Conservation (phyloP, 1,139 yeast species). For the Blastobotrys aristatus region DNA sequence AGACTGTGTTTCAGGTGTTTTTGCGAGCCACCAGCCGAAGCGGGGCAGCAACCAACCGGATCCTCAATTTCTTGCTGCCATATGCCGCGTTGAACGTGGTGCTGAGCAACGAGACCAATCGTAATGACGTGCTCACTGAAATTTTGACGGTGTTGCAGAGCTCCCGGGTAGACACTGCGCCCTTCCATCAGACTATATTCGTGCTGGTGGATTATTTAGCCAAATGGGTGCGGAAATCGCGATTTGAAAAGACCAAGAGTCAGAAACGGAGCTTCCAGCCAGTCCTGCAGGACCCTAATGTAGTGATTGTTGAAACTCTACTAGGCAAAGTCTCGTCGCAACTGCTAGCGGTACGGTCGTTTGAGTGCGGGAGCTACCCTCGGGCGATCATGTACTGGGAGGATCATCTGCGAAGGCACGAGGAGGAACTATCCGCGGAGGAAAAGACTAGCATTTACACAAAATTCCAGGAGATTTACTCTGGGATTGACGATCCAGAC, state of each 20-base stretch:
- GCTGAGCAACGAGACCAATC: conserved; percentile 43
- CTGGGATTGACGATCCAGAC: conserved; percentile 84
- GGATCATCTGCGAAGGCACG: conserved; percentile 53
- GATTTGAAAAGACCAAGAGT: conserved; percentile 11
- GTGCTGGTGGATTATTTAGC: conserved; percentile 77
- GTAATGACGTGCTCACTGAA: conserved; percentile 50
- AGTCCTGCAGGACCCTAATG: conserved; percentile 15
- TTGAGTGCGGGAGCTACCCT: conserved; percentile 82
- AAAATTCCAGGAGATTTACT: conserved; percentile 67
- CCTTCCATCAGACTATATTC: conserved; percentile 69
- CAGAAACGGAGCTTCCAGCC: neutral
- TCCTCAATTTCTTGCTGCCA: conserved; percentile 73
- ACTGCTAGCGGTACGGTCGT: conserved; percentile 69
- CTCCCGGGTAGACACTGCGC: conserved; percentile 43
- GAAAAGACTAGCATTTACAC: conserved; percentile 35
- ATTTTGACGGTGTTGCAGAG: conserved; percentile 53
- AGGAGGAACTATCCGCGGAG: conserved; percentile 24
- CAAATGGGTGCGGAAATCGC: conserved; percentile 57
- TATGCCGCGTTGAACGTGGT: conserved; percentile 69
- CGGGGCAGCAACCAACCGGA: conserved; percentile 28
- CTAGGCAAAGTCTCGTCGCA: conserved; percentile 57
- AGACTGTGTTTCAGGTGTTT: conserved; percentile 57
- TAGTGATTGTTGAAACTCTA: conserved; percentile 39
- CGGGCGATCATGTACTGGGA: conserved; percentile 87
- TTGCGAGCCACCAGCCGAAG: conserved; percentile 70